Base-by-base conservation (phyloP, 1,284 basidiomycete genomes). In the Cutaneotrichosporon sp. region DNA sequence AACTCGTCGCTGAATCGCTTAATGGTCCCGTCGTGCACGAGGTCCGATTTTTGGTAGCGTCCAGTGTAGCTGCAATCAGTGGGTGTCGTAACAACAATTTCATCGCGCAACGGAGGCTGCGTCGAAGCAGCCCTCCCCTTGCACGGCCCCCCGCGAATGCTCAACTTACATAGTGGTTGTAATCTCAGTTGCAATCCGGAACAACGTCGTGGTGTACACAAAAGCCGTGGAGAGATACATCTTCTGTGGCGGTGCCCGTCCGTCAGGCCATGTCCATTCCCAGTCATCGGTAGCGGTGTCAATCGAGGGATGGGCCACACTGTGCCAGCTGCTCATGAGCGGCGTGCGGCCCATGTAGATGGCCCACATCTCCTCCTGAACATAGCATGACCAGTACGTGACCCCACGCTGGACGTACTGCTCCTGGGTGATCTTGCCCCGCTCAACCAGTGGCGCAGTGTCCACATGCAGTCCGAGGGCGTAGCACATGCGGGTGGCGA, bases 1-100 rank as follows among this genome's bases (percentile, higher is more conserved):
- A 86, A 77, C 54, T 80, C 8, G 27, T 58, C 56, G 6, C 50
- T 52, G 27, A 46, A 50, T 1, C 51, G 49, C 17, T 52, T 47
- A 4, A 59, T 29, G 0, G 47, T 50, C 2, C 57, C 52, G 10
- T 42, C 31, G 26, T 49, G 42, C 3, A 59, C 46, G 4, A 59
- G 49, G 1, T 50, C 34, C 1, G 39, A 29, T 39, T 59, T 59
- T 29, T 54, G 43, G 1, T 37, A 33, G 1, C 46, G 50, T 5
- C 50, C 50, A 2, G 52, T 42, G 29, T 59, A 54, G 25, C 46
- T 47, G 34, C 5, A 25, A 25, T 46, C 33, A 46, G 45, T n/a
- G n/a, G n/a, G n/a, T n/a, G n/a, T n/a, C n/a, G n/a, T n/a, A n/a
- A n/a, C n/a, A n/a, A n/a, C n/a, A n/a, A n/a, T n/a, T n/a, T n/a